Percentiles rank a stretch among this genome's conserved stretches.
Conservation (phyloP, 2,329 filamentous ascomycete genomes). For the Fusarium succisae region DNA sequence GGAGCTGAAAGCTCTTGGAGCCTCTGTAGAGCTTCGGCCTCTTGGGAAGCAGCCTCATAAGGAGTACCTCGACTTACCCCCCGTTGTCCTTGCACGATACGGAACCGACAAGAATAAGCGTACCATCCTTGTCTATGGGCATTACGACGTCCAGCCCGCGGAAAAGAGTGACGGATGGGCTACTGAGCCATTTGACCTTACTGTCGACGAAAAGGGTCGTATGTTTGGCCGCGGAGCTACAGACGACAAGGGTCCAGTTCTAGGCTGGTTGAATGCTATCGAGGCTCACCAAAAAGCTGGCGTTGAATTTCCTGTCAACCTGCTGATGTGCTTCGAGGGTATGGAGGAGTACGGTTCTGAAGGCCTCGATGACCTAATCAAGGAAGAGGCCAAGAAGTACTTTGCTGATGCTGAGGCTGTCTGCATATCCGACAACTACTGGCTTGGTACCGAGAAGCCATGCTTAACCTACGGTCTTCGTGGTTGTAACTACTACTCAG, state of each 20-base stretch:
- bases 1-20: conserved; percentile 85
- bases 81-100: conserved; percentile 91
- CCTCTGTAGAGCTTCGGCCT: conserved; percentile 84
- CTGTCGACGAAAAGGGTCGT: conserved; percentile 86
- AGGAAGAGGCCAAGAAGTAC: conserved; percentile 88
- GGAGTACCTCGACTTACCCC: conserved; percentile 89
- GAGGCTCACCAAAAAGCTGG: conserved; percentile 96
- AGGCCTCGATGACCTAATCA: conserved; percentile 93
- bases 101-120: conserved; percentile 92
- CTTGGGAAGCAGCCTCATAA: conserved; percentile 93
- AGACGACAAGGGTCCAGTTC: conserved; percentile 96
- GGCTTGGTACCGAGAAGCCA: conserved; percentile 98
- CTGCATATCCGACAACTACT: conserved; percentile 99
- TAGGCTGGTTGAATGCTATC: conserved; percentile 98
- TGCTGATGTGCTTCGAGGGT: conserved; percentile 99
- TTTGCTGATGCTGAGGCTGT: conserved; percentile 96
- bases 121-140: conserved; percentile 95
- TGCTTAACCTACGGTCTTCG: conserved; percentile 97
- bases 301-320: conserved; percentile 94
- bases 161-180: conserved; percentile 94
- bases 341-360: conserved; percentile 99
- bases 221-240: conserved; percentile 98
- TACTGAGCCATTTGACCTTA: conserved; percentile 91
- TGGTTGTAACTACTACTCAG: conserved; percentile 96
- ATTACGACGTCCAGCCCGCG: conserved; percentile 98